Evolutionary conservation across 176 grass and related monocot genomes (phyloP).

Genomic region (Zoysia japonica): DNA sequence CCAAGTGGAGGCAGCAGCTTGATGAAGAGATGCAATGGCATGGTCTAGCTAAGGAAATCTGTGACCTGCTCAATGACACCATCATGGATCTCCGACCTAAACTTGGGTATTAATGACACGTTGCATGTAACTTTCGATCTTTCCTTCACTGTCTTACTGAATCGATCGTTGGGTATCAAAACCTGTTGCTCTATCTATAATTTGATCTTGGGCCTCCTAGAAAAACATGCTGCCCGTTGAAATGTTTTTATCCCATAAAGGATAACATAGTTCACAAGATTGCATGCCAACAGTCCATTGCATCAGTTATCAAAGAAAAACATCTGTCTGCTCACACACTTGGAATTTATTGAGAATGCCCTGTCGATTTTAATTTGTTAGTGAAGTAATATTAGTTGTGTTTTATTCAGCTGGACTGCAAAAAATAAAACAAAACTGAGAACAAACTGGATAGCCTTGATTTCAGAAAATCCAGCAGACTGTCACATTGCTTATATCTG

Average conservation of each 20-base stretch:
- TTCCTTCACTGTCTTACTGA: conserved; percentile 13
- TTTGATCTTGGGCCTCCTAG: conserved; percentile 8
- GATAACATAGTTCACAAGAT: not conserved
- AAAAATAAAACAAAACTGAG: not conserved
- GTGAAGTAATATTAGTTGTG: not conserved
- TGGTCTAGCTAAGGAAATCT: conserved; percentile 68
- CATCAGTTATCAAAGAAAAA: not conserved
- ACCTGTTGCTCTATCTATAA: conserved; percentile 6
- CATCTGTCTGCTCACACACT: not conserved
- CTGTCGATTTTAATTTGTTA: not conserved
- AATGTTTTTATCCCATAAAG: conserved; percentile 1
- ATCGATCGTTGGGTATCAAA: not conserved
- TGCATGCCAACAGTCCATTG: not conserved
- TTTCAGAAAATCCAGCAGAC: conserved; percentile 4
- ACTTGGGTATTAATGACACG: conserved; percentile 21
- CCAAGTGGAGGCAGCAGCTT: not conserved
- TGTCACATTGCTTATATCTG: not conserved
- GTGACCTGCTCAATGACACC: conserved; percentile 49
- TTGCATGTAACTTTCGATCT: conserved; percentile 19
- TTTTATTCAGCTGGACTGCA: conserved; percentile 3
- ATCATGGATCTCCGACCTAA: conserved; percentile 50
- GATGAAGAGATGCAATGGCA: conserved; percentile 24
- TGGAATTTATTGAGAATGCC: not conserved
- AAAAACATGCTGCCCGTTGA: not conserved
- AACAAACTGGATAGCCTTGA: not conserved